Base-by-base conservation (phyloP, 192 early-diverging fungal genomes). In the Backusella mclennaniae region DNA sequence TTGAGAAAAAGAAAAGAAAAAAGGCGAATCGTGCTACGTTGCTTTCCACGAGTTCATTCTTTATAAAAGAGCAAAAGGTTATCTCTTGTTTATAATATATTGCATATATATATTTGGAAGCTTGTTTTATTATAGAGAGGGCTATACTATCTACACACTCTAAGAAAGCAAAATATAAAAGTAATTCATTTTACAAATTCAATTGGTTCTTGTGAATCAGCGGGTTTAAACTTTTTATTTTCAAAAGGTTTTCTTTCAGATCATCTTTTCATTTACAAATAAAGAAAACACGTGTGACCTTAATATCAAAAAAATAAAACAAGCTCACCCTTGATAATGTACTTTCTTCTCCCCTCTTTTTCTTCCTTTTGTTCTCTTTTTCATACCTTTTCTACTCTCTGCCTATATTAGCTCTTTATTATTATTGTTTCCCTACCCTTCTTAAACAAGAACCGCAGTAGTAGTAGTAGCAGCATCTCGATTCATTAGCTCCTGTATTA, bases 271-370 rank as follows among this genome's bases (percentile, higher is more conserved):
- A n/a, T n/a, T 49, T n/a, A 49, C 46, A 49, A 49, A 49, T 49
- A 49, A 49, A 49, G 46, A 39, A 39, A 70, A 41, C 69, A 70
- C 39, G 69, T 70, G 69, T 70, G 69, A 70, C 69, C 35, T 70
- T 35, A 19, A 41, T 41, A 19, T 26, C 29, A 67, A 70, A 21
- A 23, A 70, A 26, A 70, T n/a, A 19, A 39, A 39, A 41, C 21
- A 26, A 70, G 19, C 69, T 39, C 26, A 39, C 23, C 23, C 36
- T 23, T 70, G 39, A 39, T 70, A 41, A 14, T 23, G 3, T 21
- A 70, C 35, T 70, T 35, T 56, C 31, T 26, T 35, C 4, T 36
- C 59, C 23, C 52, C 56, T 42, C 35, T 67, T 42, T 38, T 46
- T 44, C 71, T 38, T 46, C 44, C 66, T 53, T 49, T 73, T 38